Percentiles rank a stretch among this genome's conserved stretches.
Conservation (phyloP, 352 stramenopile species). For the Phytopythium helicoides region DNA sequence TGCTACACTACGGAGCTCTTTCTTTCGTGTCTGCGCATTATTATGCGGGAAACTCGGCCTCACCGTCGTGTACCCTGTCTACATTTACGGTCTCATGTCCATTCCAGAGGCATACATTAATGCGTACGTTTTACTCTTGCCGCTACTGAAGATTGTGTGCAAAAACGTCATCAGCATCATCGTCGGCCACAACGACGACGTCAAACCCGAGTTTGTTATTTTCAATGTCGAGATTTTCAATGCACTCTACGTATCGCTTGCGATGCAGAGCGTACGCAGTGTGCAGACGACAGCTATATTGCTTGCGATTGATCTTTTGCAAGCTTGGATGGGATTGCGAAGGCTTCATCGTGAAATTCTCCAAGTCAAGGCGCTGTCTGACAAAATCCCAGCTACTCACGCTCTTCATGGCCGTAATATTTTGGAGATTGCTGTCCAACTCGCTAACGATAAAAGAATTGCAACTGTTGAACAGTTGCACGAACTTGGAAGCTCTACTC, state of each 20-base stretch:
- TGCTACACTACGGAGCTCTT: constrained; percentile 8
- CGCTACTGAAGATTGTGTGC: constrained; percentile 33
- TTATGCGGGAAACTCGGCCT: constrained; percentile 13
- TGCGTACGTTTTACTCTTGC: constrained; percentile 29
- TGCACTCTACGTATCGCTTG: constrained; percentile 35
- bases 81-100: constrained; percentile 31
- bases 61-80: constrained; percentile 42
- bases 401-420: constrained; percentile 9
- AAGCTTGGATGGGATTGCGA: constrained; percentile 25
- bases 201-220: constrained; percentile 38
- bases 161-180: constrained; percentile 36
- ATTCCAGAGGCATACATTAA: constrained; percentile 19
- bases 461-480: background rate
- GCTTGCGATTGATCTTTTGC: constrained; percentile 27
- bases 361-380: constrained; percentile 9
- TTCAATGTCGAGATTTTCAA: constrained; percentile 63
- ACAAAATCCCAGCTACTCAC: constrained; percentile 11
- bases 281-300: constrained; percentile 19
- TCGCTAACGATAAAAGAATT: too few species aligned
- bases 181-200: constrained; percentile 16
- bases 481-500: too few species aligned
- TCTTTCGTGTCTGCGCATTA: constrained; percentile 13
- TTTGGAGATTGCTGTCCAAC: constrained; percentile 10
- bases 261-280: constrained; percentile 29
- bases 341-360: constrained; percentile 15